Evolutionary conservation across 2,329 filamentous ascomycete species (phyloP), one percentile per base, ranked within the genome.

Genomic region (Cladobotryum protrusum): DNA sequence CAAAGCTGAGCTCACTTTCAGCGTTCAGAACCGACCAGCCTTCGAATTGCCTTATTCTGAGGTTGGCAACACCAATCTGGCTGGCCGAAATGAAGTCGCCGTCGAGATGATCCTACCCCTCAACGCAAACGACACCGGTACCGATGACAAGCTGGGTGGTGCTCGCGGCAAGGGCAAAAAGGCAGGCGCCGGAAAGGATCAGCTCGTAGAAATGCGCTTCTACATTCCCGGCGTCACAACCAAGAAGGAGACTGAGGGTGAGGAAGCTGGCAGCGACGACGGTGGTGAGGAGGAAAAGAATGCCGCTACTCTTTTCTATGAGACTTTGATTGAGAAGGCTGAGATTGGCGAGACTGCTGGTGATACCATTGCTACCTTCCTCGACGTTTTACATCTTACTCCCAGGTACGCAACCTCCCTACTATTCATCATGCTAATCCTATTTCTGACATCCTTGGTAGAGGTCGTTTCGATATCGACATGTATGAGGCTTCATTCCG

Each of bases 331-430:
- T 73, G 91, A 96, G 65, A 97, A 97, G 78, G 93, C 93, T 29
- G 92, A 99, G 73, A 99, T 99, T 72, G 95, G 93, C 57, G 93
- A 99, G 67, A 93, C 95, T 55, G 93, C 93, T n/a, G 93, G 93
- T 58, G 93, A 97, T 71, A 96, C 93, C 29, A 96, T 93, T 68
- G 93, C 93, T 57, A 96, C 92, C 35, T 99, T 99, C 77, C 76
- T 95, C 65, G 93, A 99, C 69, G 88, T 97, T 54, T 76, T 99
- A 47, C 95, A 99, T 74, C 87, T 99, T 63, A 99, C 93, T 12
- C 93, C 93, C 56, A 89, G 87, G 87, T 88, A 72, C 33, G 63
- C 62, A 15, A 3, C 35, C 19, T 12, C 34, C 33, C 29, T 40
- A 6, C 14, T 20, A 12, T 36, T 44, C 15, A 48, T 41, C n/a